A percentile compares a stretch with the other conserved stretches of the same genome.
These are phyloP conservation scores for Calocybe gambosa DNA, from an alignment of 1,284 basidiomycete genomes.

Conservation along the genomic window DNA sequence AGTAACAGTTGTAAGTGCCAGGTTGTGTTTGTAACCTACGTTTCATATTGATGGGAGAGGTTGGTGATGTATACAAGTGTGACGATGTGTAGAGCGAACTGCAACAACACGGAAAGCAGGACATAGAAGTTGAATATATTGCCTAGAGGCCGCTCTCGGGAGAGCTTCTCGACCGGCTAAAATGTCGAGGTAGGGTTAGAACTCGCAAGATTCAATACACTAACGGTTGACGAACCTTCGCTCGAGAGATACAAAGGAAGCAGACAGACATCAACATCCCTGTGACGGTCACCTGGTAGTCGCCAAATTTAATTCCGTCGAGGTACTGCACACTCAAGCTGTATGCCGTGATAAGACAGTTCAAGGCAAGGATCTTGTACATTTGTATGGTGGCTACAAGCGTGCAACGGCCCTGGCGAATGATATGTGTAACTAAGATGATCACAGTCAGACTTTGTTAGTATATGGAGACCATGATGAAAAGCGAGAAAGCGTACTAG, in stretches of 20 bases:
- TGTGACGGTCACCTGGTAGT: constrained; percentile 90
- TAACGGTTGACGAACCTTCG: constrained; percentile 58
- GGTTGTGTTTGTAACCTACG: constrained; percentile 54
- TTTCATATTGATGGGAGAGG: constrained; percentile 71
- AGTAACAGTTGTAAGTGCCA: constrained; percentile 1
- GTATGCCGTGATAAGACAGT: constrained; percentile 95
- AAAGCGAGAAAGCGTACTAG: constrained; percentile 53
- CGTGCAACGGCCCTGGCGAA: constrained; percentile 93
- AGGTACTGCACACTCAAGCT: constrained; percentile 93
- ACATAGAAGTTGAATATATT: constrained; percentile 97
- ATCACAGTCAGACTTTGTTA: background rate
- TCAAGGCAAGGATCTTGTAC: constrained; percentile 97
- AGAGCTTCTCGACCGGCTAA: constrained; percentile 88
- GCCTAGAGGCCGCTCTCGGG: constrained; percentile 82
- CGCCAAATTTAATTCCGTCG: constrained; percentile 96
- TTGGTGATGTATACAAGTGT: constrained; percentile 89
- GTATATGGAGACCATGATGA: background rate
- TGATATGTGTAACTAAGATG: constrained; percentile 80
- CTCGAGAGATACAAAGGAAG: constrained; percentile 93
- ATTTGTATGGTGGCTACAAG: constrained; percentile 96
- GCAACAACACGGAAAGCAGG: constrained; percentile 80
- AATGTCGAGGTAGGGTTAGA: background rate
- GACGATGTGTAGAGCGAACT: constrained; percentile 88
- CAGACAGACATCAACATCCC: constrained; percentile 97
- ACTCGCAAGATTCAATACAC: background rate